phyloP scores from a whole-genome alignment of 2,329 filamentous ascomycete genomes.

The Ceratocystiopsis sp. region DNA sequence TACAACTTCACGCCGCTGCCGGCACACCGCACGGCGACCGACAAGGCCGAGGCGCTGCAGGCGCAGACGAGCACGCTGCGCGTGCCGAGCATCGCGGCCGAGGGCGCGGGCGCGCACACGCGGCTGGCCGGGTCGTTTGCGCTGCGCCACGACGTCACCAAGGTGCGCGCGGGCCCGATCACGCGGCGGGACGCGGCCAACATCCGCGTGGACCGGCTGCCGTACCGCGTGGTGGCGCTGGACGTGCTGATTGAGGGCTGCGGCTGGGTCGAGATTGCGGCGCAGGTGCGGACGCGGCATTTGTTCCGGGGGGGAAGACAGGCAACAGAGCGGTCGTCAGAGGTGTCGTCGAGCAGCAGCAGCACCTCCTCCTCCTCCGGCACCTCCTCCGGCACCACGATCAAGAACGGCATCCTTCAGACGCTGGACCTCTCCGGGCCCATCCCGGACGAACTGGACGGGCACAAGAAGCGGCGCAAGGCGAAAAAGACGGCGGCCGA shows the following conservation, averaged over 20 bases:
- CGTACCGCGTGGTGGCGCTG: slow-evolving; percentile 61
- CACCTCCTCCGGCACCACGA: background rate
- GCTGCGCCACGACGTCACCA: slow-evolving; percentile 72
- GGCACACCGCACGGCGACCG: slow-evolving; percentile 59
- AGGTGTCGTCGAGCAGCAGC: no score
- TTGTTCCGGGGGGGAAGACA: slow-evolving; percentile 14
- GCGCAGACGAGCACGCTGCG: slow-evolving; percentile 40
- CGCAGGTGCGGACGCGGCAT: slow-evolving; percentile 54
- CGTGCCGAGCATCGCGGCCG: slow-evolving; percentile 45
- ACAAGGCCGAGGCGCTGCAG: slow-evolving; percentile 64
- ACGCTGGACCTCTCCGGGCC: slow-evolving; percentile 15
- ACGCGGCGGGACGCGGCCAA: slow-evolving; percentile 45
- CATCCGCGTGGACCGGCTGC: slow-evolving; percentile 49
- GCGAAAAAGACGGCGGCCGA: no score
- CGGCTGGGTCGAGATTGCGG: slow-evolving; percentile 80
- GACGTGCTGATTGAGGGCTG: slow-evolving; percentile 86
- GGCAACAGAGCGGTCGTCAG: no score
- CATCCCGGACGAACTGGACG: background rate
- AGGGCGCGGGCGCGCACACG: slow-evolving; percentile 40
- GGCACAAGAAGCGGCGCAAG: no score
- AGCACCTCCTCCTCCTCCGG: no score
- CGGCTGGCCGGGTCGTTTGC: slow-evolving; percentile 57
- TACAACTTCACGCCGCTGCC: slow-evolving; percentile 73
- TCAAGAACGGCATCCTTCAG: slow-evolving; percentile 9
- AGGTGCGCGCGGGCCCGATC: slow-evolving; percentile 55